A percentile compares a stretch with the other conserved stretches of the same genome.
Conservation (phyloP, 805 yeast species). For the Blastobotrys chiropterorum region DNA sequence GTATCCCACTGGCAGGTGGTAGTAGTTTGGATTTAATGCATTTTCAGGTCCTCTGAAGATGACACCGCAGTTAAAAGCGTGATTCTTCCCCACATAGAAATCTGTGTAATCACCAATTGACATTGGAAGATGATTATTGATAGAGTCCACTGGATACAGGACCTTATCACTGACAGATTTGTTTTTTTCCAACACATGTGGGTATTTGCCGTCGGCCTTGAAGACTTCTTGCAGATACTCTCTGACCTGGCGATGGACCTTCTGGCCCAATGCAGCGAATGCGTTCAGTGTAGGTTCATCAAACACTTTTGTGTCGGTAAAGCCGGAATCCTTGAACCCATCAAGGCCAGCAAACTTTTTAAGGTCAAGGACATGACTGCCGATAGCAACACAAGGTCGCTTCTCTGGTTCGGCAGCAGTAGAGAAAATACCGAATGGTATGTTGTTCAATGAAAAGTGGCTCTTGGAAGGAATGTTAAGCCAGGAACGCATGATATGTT, state of each 20-base stretch:
- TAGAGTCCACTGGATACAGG: not conserved
- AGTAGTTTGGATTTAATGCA: conserved; percentile 23
- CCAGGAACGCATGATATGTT: conserved; percentile 7
- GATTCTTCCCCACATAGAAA: conserved; percentile 23
- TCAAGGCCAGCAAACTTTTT: conserved; percentile 12
- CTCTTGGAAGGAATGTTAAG: conserved; percentile 7
- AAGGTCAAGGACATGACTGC: conserved; percentile 20
- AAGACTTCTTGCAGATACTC: conserved; percentile 15
- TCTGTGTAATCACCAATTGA: conserved; percentile 25
- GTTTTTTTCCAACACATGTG: conserved; percentile 16
- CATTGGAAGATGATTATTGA: conserved; percentile 18
- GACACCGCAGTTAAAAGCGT: conserved; percentile 23
- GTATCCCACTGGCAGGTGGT: conserved; percentile 24
- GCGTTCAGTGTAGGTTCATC: conserved; percentile 14
- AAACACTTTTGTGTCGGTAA: conserved; percentile 9
- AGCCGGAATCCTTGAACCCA: conserved; percentile 8
- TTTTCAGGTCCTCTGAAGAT: conserved; percentile 21
- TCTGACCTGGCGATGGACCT: conserved; percentile 12
- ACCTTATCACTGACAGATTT: not conserved
- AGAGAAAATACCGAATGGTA: conserved; percentile 24
- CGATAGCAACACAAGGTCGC: conserved; percentile 19
- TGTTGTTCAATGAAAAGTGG: conserved; percentile 24
- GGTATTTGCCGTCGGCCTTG: conserved; percentile 11
- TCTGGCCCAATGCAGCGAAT: conserved; percentile 19
- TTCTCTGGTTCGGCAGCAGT: conserved; percentile 5